Conservation (phyloP, 495 filamentous ascomycete genomes). For the Penicillium manginii region DNA sequence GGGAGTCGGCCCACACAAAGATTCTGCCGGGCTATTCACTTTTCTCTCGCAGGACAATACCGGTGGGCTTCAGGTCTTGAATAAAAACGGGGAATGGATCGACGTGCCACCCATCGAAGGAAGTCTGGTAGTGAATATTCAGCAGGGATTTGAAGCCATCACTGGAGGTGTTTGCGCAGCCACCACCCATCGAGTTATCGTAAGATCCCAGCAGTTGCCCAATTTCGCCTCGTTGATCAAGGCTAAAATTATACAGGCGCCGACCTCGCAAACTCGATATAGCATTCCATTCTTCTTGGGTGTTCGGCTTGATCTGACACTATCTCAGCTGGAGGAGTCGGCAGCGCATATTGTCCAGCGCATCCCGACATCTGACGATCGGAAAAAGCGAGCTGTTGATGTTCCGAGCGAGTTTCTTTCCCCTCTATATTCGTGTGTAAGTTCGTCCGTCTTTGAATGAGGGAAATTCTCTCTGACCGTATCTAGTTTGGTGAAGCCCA, state of each 20-base stretch:
- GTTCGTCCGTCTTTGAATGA: conserved; percentile 11
- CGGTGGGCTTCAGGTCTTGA: conserved; percentile 55
- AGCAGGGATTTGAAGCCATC: conserved; percentile 89
- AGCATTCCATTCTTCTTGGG: conserved; percentile 92
- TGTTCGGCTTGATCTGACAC: conserved; percentile 78
- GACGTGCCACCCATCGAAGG: conserved; percentile 50
- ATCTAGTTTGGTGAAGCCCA: conserved; percentile 52
- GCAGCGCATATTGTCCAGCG: conserved; percentile 42
- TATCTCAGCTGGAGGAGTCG: conserved; percentile 51
- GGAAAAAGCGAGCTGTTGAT: conserved; percentile 43
- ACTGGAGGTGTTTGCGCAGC: conserved; percentile 83
- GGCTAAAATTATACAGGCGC: conserved; percentile 29
- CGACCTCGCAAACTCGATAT: conserved; percentile 60
- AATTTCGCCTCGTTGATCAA: neutral
- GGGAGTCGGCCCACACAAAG: conserved; percentile 92
- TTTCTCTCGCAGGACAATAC: conserved; percentile 58
- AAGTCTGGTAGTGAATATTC: conserved; percentile 62
- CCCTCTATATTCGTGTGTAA: conserved; percentile 45
- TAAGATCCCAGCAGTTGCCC: conserved; percentile 14
- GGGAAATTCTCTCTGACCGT: conserved; percentile 1
- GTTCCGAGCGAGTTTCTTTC: conserved; percentile 51
- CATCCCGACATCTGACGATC: conserved; percentile 40
- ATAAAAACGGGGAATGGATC: conserved; percentile 53
- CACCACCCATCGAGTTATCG: conserved; percentile 81
- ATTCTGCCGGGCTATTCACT: conserved; percentile 68